Evolutionary conservation across 1,284 basidiomycete genomes (phyloP), one percentile per base, ranked within the genome.

Genomic region (Sanghuangporus sanghuang): DNA sequence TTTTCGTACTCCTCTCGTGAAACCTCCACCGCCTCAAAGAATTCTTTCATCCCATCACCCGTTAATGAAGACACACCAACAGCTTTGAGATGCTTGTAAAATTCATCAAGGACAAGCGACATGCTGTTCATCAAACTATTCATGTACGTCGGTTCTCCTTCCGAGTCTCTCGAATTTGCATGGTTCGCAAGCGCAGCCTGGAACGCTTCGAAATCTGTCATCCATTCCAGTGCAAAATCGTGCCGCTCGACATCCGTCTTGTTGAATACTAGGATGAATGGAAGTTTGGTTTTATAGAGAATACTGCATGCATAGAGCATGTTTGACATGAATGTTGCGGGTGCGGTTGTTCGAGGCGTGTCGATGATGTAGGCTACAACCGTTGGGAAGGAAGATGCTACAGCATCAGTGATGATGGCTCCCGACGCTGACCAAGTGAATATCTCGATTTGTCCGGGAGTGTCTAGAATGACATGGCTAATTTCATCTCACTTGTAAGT

Each of bases 271-370:
- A 99, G 82, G 68, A 99, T 89, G 76, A 99, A 98, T 0, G 97
- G 97, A 0, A 99, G 81, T 68, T 95, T 93, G 2, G 96, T 98
- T 78, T 99, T 99, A 83, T 99, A 99, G 32, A 99, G 80, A 68
- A 99, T 99, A 92, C 92, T 95, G 83, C 97, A 99, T 0, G 97
- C 97, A 72, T 99, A 99, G 57, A 99, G 83, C 97, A 99, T 99
- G 76, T 99, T 99, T 60, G 91, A 95, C 97, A 99, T 99, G 76
- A 99, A 99, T 0, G 97, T 99, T 6, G 96, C 95, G 0, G 97
- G 97, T 0, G 95, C 89, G 0, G 90, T 90, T 9, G 95, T 96
- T 64, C 97, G 84, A 16, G 97, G 96, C 1, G 97, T 99, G 76
- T 99, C 97, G 71, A 99, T 95, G 65, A 99, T 86, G 74, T 98